phyloP scores from a whole-genome alignment of 108 stramenopile genomes.

The Epipyxis sp. region DNA sequence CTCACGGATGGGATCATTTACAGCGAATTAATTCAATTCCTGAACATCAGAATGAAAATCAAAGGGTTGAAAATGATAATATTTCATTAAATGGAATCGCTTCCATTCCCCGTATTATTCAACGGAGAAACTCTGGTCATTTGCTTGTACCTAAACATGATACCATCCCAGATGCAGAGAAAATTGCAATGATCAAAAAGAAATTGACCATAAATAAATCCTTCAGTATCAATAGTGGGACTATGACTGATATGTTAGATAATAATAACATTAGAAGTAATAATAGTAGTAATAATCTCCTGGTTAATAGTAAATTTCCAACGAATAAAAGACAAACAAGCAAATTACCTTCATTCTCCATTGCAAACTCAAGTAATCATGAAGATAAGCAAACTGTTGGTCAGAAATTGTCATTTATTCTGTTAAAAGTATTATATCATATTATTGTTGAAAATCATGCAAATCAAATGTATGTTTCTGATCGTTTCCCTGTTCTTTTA shows the following conservation, averaged over 20 bases:
- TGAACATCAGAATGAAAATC: no score
- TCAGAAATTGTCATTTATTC: constrained; percentile 25
- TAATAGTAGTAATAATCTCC: neutral
- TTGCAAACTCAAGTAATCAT: no score
- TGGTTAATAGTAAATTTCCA: neutral
- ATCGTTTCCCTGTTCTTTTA: constrained; percentile 21
- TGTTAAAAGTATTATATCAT: constrained; percentile 15
- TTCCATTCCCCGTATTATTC: no score
- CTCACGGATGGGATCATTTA: neutral
- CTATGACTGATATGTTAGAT: neutral
- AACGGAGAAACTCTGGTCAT: neutral
- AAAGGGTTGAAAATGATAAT: neutral
- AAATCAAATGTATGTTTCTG: constrained; percentile 10
- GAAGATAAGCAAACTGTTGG: neutral
- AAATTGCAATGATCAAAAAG: neutral
- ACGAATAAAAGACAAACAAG: neutral
- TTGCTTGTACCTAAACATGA: neutral
- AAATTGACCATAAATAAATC: no score
- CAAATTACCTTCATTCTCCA: neutral
- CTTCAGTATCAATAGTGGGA: neutral
- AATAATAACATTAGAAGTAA: neutral
- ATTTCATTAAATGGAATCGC: neutral
- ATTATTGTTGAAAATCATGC: neutral
- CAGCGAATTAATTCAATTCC: no score
- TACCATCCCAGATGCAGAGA: neutral